A percentile compares a stretch with the other conserved stretches of the same genome.
These are phyloP conservation scores for Cyclospora cayetanensis DNA, from an alignment of 169 alveolate species.

Conservation along the genomic window DNA sequence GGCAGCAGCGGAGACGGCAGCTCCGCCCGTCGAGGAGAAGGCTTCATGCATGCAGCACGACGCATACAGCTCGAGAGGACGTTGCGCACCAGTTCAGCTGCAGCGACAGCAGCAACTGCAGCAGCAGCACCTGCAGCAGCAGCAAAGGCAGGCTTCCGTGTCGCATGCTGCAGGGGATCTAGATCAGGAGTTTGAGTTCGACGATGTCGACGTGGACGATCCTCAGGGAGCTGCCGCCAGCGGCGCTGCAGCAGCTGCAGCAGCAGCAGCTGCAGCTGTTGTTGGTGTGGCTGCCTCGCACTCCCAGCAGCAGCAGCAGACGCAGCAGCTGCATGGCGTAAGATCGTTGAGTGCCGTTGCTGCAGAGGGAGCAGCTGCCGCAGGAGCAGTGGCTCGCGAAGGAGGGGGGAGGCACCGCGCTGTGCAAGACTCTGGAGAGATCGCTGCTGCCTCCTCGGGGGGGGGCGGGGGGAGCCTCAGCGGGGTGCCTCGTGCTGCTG, in stretches of 20 bases:
- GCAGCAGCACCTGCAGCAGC: constrained; percentile 60
- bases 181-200: constrained; percentile 70
- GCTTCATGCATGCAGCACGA: background rate
- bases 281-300: background rate
- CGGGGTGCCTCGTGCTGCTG: background rate
- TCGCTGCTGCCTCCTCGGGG: background rate
- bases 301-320: constrained; percentile 19
- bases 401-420: background rate
- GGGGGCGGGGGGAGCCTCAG: background rate
- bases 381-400: constrained; percentile 7
- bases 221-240: constrained; percentile 44
- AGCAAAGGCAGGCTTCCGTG: constrained; percentile 42
- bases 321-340: constrained; percentile 35
- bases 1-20: constrained; percentile 24
- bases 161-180: constrained; percentile 37
- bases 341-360: background rate
- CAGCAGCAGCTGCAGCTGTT: background rate
- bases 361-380: background rate
- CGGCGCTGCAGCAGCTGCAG: constrained; percentile 6
- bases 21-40: background rate
- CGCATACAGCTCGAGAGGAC: background rate
- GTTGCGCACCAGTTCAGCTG: constrained; percentile 12
- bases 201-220: constrained; percentile 67
- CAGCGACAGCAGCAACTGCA: background rate
- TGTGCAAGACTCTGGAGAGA: background rate